A percentile compares a stretch with the other conserved stretches of the same genome.
Evolutionary conservation across 768 basidiomycete genomes (phyloP).

Genomic region (Trametes villosa): DNA sequence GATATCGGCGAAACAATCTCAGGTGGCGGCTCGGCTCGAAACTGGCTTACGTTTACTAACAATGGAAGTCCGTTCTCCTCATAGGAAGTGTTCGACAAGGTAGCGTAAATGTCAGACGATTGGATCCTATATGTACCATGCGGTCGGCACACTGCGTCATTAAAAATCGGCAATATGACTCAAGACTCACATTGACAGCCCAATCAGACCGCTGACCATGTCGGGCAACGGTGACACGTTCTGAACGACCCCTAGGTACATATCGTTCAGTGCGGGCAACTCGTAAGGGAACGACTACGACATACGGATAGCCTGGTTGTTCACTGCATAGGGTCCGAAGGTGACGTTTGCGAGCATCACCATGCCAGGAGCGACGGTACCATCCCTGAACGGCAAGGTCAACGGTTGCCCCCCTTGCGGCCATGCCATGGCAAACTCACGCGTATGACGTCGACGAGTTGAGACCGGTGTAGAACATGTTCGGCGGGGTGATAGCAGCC

Average conservation of each 20-base stretch:
- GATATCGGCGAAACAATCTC: not conserved
- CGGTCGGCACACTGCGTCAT: not conserved
- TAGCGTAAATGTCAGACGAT: not conserved
- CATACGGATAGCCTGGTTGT: constrained; percentile 12
- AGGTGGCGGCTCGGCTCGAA: not conserved
- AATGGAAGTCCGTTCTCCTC: not conserved
- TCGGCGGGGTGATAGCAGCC: not conserved
- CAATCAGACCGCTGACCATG: not conserved
- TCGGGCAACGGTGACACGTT: not conserved
- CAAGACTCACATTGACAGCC: not conserved
- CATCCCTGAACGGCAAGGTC: not conserved
- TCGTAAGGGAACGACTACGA: not conserved
- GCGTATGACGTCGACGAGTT: constrained; percentile 4
- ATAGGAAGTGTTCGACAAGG: not conserved
- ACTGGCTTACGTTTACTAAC: not conserved
- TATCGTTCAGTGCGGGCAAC: not conserved
- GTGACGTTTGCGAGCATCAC: constrained; percentile 4
- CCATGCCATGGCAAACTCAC: not conserved
- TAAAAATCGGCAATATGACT: not conserved
- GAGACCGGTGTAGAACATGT: not conserved
- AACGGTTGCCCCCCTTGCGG: too few species aligned
- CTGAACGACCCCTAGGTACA: not conserved
- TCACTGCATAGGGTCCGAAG: not conserved
- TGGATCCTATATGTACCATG: not conserved
- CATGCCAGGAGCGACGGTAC: not conserved